Evolutionary conservation across 352 stramenopile species (phyloP).

Genomic region (Globisporangium abappressorium): DNA sequence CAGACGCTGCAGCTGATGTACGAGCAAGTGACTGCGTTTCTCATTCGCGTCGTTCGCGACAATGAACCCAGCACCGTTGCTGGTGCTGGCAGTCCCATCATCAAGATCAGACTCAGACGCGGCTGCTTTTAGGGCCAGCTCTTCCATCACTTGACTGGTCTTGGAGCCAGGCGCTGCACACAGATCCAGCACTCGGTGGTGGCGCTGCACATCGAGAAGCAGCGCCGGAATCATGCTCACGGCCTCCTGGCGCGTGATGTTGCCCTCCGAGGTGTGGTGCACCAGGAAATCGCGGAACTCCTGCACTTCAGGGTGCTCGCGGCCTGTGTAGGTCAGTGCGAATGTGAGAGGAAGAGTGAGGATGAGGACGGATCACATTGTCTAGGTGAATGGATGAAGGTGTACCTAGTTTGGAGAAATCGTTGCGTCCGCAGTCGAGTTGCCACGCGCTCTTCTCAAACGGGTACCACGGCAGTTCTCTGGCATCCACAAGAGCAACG

Average conservation of each 20-base stretch:
- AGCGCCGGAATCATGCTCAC: conserved; percentile 98
- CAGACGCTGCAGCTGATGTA: conserved; percentile 88
- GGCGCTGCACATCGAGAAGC: conserved; percentile 90
- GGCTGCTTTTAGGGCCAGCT: conserved; percentile 27
- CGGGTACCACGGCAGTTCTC: conserved; percentile 64
- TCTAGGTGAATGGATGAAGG: background rate
- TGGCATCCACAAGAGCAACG: conserved; percentile 11
- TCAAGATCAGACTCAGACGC: background rate
- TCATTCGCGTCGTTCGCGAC: conserved; percentile 95
- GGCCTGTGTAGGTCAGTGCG: conserved; percentile 24
- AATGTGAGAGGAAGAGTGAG: background rate
- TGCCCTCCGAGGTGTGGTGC: conserved; percentile 86
- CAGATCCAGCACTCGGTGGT: conserved; percentile 77
- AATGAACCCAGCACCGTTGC: conserved; percentile 64
- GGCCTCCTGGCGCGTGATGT: conserved; percentile 95
- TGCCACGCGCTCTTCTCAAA: conserved; percentile 61
- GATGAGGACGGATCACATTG: background rate
- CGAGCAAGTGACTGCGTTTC: conserved; percentile 96
- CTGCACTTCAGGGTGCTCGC: conserved; percentile 56
- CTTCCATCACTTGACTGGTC: conserved; percentile 96
- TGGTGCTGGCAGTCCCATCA: background rate
- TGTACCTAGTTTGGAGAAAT: conserved; percentile 53
- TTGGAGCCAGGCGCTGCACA: conserved; percentile 97
- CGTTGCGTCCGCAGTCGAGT: conserved; percentile 63
- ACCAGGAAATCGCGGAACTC: conserved; percentile 93